These are phyloP conservation scores for Dichomitus squalens DNA, from an alignment of 1,284 basidiomycete species.

Conservation along the genomic window DNA sequence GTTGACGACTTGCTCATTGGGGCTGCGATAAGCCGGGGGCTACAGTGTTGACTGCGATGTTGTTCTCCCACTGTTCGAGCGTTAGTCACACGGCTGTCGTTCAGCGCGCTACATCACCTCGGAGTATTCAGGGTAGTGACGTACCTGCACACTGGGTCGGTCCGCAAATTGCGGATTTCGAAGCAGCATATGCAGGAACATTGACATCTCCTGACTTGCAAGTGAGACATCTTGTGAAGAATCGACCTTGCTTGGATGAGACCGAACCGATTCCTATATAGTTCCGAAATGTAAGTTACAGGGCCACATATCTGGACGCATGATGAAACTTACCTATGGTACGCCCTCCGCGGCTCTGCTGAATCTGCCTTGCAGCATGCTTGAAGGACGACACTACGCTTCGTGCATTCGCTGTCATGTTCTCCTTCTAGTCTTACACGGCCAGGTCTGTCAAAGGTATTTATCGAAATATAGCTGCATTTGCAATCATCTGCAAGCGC, in stretches of 20 bases:
- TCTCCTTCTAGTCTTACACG: constrained; percentile 24
- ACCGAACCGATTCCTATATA: neutral
- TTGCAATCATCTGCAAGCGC: constrained; percentile 29
- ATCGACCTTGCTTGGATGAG: neutral
- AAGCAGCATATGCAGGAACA: neutral
- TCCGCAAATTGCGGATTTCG: neutral
- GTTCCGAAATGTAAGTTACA: no score
- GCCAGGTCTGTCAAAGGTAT: constrained; percentile 21
- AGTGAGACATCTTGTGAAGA: neutral
- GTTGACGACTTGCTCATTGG: neutral
- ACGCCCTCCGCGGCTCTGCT: constrained; percentile 31
- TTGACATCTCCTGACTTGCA: neutral
- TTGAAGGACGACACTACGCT: constrained; percentile 33
- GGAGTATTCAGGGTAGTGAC: neutral
- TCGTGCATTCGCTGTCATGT: constrained; percentile 28
- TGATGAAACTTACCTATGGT: constrained; percentile 25
- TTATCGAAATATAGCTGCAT: constrained; percentile 29
- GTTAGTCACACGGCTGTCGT: no score
- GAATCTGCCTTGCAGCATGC: constrained; percentile 31
- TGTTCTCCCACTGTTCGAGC: no score
- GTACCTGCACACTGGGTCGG: neutral
- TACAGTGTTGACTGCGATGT: neutral
- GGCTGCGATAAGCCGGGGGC: neutral
- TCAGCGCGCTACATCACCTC: neutral
- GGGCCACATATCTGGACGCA: neutral